Percentiles rank a stretch among this genome's conserved stretches.
These are phyloP conservation scores for Microascus cirrosus DNA, from an alignment of 2,329 filamentous ascomycete species.

Conservation along the genomic window DNA sequence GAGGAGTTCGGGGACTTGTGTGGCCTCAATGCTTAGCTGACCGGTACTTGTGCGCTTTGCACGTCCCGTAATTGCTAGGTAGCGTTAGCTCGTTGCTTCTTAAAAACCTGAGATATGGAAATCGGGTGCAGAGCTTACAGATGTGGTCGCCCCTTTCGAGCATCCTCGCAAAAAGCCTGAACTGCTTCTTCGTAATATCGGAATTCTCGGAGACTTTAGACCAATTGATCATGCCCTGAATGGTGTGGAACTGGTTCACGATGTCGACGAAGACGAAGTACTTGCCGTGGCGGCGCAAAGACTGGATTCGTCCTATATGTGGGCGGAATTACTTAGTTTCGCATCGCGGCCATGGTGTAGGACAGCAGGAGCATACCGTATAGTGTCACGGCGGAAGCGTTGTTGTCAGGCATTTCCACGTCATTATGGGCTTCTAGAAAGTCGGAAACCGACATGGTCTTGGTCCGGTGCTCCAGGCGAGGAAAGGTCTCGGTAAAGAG, in stretches of 20 bases:
- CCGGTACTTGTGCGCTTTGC: slow-evolving; percentile 61
- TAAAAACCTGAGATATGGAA: background rate
- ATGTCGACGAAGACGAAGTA: slow-evolving; percentile 81
- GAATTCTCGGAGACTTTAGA: slow-evolving; percentile 24
- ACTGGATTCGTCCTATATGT: slow-evolving; percentile 58
- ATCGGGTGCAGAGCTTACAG: slow-evolving; percentile 41
- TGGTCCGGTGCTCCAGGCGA: slow-evolving; percentile 6
- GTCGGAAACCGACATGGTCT: slow-evolving; percentile 10
- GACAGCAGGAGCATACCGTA: slow-evolving; percentile 12
- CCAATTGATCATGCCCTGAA: slow-evolving; percentile 70
- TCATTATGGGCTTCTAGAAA: slow-evolving; percentile 6
- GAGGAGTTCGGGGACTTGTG: slow-evolving; percentile 57
- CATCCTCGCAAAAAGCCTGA: slow-evolving; percentile 52
- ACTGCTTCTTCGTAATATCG: slow-evolving; percentile 25
- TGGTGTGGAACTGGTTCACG: slow-evolving; percentile 55
- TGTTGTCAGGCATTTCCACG: background rate
- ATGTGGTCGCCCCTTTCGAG: slow-evolving; percentile 76
- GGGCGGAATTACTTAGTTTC: slow-evolving; percentile 8
- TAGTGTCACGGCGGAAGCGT: slow-evolving; percentile 10
- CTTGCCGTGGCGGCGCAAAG: slow-evolving; percentile 59
- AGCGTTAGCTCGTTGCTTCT: slow-evolving; percentile 7
- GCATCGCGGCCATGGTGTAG: slow-evolving; percentile 3
- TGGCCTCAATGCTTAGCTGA: slow-evolving; percentile 63
- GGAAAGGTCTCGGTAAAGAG: slow-evolving; percentile 6
- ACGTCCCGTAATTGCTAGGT: slow-evolving; percentile 55